Conservation (phyloP, 768 basidiomycete species). For the Clavulina sp. region DNA sequence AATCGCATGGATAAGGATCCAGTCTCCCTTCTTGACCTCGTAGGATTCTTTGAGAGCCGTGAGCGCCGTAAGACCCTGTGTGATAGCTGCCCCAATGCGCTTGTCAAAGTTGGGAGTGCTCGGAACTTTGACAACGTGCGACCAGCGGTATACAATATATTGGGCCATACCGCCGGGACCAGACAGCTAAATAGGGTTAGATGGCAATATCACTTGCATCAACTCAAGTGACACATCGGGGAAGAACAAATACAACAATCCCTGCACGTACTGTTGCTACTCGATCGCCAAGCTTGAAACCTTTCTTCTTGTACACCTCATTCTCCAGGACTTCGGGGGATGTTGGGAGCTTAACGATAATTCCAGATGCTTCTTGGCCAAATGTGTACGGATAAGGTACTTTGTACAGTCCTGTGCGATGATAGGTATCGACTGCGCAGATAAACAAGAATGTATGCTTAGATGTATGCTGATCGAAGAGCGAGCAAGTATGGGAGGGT, state of each 20-base stretch:
- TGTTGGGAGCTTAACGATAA: slow-evolving; percentile 54
- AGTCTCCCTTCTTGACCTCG: slow-evolving; percentile 60
- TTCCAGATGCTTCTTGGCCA: slow-evolving; percentile 67
- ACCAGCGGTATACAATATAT: slow-evolving; percentile 51
- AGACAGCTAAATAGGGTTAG: too few relatives aligned
- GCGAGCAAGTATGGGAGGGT: background rate
- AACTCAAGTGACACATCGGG: too few relatives aligned
- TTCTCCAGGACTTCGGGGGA: slow-evolving; percentile 42
- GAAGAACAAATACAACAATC: background rate
- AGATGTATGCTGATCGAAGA: background rate
- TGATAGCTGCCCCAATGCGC: slow-evolving; percentile 45
- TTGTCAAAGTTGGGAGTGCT: slow-evolving; percentile 38
- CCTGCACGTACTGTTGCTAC: slow-evolving; percentile 44
- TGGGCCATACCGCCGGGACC: slow-evolving; percentile 37
- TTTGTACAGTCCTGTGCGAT: slow-evolving; percentile 43
- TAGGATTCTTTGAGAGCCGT: slow-evolving; percentile 75
- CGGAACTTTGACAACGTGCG: slow-evolving; percentile 47
- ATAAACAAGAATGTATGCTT: background rate
- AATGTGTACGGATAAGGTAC: slow-evolving; percentile 42
- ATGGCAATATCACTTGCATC: too few relatives aligned
- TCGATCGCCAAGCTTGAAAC: slow-evolving; percentile 47
- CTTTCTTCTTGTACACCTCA: slow-evolving; percentile 42
- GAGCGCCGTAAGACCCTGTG: slow-evolving; percentile 66
- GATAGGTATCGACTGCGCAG: slow-evolving; percentile 47
- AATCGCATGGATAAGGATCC: slow-evolving; percentile 73